Conservation (phyloP, 495 filamentous ascomycete genomes). For the Chaetomium fimeti region DNA sequence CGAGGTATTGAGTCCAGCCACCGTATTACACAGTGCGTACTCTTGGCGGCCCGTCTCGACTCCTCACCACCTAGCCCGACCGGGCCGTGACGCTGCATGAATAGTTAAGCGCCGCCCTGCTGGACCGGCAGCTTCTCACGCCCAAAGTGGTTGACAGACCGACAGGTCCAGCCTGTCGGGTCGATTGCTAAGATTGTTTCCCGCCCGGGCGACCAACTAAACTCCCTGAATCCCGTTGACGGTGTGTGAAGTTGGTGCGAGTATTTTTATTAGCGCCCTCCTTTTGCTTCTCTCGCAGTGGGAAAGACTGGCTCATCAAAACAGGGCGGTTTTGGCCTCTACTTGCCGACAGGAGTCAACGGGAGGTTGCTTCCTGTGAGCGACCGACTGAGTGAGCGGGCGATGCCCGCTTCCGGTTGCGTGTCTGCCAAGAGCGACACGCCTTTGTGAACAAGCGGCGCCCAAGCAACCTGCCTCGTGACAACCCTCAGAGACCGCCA, state of each 20-base stretch:
- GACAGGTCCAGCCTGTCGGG: neutral
- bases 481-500: conserved; percentile 1
- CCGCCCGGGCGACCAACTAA: neutral
- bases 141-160: neutral
- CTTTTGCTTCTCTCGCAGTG: neutral
- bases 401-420: neutral
- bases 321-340: neutral
- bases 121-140: neutral
- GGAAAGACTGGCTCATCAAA: neutral
- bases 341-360: neutral
- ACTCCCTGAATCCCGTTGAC: neutral
- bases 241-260: neutral
- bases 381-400: neutral
- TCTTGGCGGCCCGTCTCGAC: neutral
- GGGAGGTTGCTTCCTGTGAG: neutral
- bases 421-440: conserved; percentile 3
- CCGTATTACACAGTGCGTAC: conserved; percentile 3
- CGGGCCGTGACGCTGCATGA: neutral
- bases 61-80: neutral
- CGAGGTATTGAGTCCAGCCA: neutral
- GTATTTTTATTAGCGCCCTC: neutral
- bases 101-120: neutral
- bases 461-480: neutral
- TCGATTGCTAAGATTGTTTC: neutral
- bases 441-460: neutral